These are phyloP conservation scores for Debaryomyces udenii DNA, from an alignment of 1,139 yeast species.

Conservation along the genomic window DNA sequence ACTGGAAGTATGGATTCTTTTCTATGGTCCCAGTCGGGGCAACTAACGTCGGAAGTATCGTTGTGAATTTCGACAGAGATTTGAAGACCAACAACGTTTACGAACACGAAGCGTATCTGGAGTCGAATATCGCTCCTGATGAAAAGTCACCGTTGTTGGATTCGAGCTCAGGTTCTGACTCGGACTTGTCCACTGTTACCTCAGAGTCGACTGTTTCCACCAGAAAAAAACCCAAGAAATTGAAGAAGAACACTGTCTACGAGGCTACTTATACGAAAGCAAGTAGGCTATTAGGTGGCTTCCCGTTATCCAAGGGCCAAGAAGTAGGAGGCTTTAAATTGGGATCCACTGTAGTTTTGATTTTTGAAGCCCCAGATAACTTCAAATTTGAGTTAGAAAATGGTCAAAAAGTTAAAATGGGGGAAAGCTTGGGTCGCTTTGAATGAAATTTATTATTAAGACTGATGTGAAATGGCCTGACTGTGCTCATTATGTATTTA, in stretches of 20 bases:
- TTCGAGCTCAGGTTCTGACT: slow-evolving; percentile 15
- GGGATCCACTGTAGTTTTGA: slow-evolving; percentile 93
- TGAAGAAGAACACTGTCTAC: slow-evolving; percentile 79
- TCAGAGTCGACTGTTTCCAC: slow-evolving; percentile 15
- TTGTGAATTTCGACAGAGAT: slow-evolving; percentile 89
- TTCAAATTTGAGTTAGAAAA: slow-evolving; percentile 70
- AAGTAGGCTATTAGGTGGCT: slow-evolving; percentile 78
- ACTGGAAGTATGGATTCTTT: slow-evolving; percentile 96
- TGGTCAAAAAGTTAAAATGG: slow-evolving; percentile 84
- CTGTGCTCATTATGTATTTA: slow-evolving; percentile 5
- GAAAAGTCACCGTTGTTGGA: slow-evolving; percentile 41
- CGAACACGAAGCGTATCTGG: slow-evolving; percentile 54
- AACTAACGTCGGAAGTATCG: slow-evolving; percentile 95
- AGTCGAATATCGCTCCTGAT: slow-evolving; percentile 12
- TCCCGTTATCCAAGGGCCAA: slow-evolving; percentile 86
- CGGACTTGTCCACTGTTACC: slow-evolving; percentile 19
- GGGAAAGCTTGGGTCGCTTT: slow-evolving; percentile 73
- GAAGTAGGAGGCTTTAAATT: slow-evolving; percentile 97
- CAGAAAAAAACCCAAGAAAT: slow-evolving; percentile 33
- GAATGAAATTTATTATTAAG: background rate
- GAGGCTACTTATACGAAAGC: slow-evolving; percentile 93
- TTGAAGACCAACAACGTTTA: slow-evolving; percentile 78
- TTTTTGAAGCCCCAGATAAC: slow-evolving; percentile 89
- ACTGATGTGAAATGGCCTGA: background rate
- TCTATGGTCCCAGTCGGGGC: slow-evolving; percentile 99